Evolutionary conservation across 352 stramenopile genomes (phyloP).

Genomic region (Pythium sukuiense): DNA sequence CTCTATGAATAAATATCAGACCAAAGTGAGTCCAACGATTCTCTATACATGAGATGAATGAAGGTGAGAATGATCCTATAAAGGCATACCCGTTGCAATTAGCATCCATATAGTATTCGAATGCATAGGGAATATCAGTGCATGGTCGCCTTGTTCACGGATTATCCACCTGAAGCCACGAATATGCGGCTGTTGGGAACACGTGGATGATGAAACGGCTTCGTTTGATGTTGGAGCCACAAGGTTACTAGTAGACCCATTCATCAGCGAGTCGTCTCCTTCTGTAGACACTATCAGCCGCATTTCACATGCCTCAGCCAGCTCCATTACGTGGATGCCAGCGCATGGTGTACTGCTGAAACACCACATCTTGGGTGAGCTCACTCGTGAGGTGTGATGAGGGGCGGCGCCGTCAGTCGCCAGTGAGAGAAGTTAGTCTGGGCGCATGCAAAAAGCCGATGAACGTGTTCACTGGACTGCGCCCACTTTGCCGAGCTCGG

Average conservation of each 20-base stretch:
- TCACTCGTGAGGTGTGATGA: too few relatives aligned
- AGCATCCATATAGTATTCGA: too few relatives aligned
- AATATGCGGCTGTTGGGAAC: background rate
- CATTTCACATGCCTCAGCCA: background rate
- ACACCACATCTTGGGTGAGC: background rate
- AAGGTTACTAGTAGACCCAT: background rate
- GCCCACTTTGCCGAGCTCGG: background rate
- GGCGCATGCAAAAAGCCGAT: background rate
- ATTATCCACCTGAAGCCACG: background rate
- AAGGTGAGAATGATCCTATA: too few relatives aligned
- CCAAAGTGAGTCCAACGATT: too few relatives aligned
- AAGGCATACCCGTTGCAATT: too few relatives aligned
- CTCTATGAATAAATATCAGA: too few relatives aligned
- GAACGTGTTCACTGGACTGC: background rate
- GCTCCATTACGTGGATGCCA: background rate
- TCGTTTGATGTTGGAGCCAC: background rate
- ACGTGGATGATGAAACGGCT: background rate
- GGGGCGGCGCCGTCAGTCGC: background rate
- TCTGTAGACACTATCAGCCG: slow-evolving; percentile 1
- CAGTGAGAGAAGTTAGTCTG: background rate
- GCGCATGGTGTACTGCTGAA: background rate
- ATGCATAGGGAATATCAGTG: too few relatives aligned
- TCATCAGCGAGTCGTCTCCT: background rate
- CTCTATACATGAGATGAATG: too few relatives aligned
- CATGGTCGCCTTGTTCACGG: too few relatives aligned